Base-by-base conservation (phyloP, 2,329 filamentous ascomycete species). In the Sphaerulina populicola region DNA sequence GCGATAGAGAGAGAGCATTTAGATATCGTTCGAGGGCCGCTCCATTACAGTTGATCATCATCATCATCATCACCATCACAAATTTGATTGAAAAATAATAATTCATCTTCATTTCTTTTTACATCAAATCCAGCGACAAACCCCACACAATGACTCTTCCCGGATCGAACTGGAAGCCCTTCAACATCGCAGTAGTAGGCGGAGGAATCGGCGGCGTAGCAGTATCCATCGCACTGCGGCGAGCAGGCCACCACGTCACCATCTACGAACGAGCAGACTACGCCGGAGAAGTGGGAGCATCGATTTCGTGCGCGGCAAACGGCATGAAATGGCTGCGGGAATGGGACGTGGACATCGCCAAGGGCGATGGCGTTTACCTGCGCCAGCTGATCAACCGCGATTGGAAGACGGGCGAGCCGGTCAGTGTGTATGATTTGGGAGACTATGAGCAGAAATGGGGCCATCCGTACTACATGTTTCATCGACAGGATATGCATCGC, bases 311-410 rank as follows among this genome's bases (percentile, higher is more conserved):
- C 59, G 83, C 83, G 1, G 81, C 83, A 8, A 86, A 86, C 59
- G 83, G 82, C 6, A 83, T 82, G 1, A 74, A 80, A 42, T 86
- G 82, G 82, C 69, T 86, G 6, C 77, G 83, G 54, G 80, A 83
- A 64, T 86, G 83, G 83, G 71, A 71, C 0, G 80, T 86, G 1
- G 79, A 86, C 59, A 71, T 86, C 1, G 69, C 69, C 11, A 80
- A 79, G 60, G 83, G 82, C 7, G 77, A 84, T 51, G 81, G 81
- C 0, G 82, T 86, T 1, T 70, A 85, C 1, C 68, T 86, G 44
- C 74, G 74, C 66, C 81, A 81, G 60, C 73, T 86, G 47, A 85
- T 86, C 69, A 83, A 81, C 64, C 76, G 79, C 3, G 81, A 86
- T 66, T 86, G 82, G 82, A 76, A 78, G 63, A 85, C 81, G 1